Percentiles rank a stretch among this genome's conserved stretches.
phyloP scores from a whole-genome alignment of 495 filamentous ascomycete species.

The Daldinia loculata region DNA sequence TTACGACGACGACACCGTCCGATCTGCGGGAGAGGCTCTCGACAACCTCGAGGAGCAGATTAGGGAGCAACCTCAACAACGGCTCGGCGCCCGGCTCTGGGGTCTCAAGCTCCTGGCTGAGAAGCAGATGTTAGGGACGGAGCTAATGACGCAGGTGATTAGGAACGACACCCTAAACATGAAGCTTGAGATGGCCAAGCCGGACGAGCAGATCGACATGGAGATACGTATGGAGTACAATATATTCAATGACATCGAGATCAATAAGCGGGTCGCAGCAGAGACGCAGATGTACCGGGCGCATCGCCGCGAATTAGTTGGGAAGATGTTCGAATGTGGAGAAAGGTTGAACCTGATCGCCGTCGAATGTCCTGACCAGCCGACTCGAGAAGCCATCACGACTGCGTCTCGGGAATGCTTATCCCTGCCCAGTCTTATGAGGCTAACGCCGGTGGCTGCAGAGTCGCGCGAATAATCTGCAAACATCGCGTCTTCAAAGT shows the following conservation, averaged over 20 bases:
- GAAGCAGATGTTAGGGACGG: neutral
- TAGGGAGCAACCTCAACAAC: neutral
- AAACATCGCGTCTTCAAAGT: neutral
- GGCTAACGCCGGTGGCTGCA: neutral
- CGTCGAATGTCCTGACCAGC: neutral
- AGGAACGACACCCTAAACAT: neutral
- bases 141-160: neutral
- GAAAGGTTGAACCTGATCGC: neutral
- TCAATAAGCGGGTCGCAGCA: neutral
- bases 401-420: neutral
- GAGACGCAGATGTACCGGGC: constrained; percentile 9
- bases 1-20: neutral
- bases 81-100: neutral
- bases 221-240: constrained; percentile 8
- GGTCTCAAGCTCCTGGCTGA: neutral
- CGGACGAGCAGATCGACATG: neutral
- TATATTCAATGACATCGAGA: constrained; percentile 1
- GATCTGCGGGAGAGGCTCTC: constrained; percentile 1
- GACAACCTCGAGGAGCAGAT: neutral
- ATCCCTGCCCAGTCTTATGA: neutral
- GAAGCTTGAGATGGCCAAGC: constrained; percentile 8
- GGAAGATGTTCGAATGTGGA: neutral
- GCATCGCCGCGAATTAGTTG: constrained; percentile 4
- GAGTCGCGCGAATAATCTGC: neutral
- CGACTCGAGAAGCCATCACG: neutral